Evolutionary conservation across 805 yeast species (phyloP).

Genomic region (Saccharomycopsis sp.): DNA sequence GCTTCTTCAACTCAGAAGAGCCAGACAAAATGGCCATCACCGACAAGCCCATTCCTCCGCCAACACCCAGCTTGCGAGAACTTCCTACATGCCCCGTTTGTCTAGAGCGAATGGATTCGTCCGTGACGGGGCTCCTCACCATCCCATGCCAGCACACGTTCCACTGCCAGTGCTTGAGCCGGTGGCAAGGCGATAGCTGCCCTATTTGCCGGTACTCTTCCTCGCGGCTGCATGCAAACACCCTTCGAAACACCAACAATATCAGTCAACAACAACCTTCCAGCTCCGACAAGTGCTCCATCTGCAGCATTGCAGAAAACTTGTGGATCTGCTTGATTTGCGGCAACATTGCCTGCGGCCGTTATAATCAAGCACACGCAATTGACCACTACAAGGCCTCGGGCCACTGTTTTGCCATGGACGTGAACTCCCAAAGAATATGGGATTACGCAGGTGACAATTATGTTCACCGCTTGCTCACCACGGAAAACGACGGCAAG

Average conservation of each 20-base stretch:
- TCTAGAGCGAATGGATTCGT: constrained; percentile 76
- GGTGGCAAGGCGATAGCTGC: constrained; percentile 85
- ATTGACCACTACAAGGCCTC: constrained; percentile 69
- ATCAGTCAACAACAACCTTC: not conserved
- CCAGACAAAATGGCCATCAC: constrained; percentile 56
- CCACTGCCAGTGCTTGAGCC: constrained; percentile 79
- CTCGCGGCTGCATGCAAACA: constrained; percentile 21
- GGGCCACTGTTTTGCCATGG: constrained; percentile 89
- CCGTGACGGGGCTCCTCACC: constrained; percentile 70
- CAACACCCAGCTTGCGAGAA: constrained; percentile 34
- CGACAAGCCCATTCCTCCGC: constrained; percentile 21
- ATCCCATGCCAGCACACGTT: constrained; percentile 91
- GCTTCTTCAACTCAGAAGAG: constrained; percentile 51
- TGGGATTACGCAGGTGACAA: constrained; percentile 94
- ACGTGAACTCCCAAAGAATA: constrained; percentile 69
- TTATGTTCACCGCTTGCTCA: constrained; percentile 78
- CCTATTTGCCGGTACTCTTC: constrained; percentile 83
- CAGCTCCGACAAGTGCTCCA: constrained; percentile 34
- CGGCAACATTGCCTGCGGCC: constrained; percentile 87
- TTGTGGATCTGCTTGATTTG: constrained; percentile 87
- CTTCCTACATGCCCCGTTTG: constrained; percentile 93
- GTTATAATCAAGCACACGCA: constrained; percentile 82
- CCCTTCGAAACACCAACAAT: not conserved
- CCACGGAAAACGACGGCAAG: constrained; percentile 84
- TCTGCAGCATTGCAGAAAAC: constrained; percentile 52